Base-by-base conservation (phyloP, 352 stramenopile genomes). In the Globisporangium parvum region DNA sequence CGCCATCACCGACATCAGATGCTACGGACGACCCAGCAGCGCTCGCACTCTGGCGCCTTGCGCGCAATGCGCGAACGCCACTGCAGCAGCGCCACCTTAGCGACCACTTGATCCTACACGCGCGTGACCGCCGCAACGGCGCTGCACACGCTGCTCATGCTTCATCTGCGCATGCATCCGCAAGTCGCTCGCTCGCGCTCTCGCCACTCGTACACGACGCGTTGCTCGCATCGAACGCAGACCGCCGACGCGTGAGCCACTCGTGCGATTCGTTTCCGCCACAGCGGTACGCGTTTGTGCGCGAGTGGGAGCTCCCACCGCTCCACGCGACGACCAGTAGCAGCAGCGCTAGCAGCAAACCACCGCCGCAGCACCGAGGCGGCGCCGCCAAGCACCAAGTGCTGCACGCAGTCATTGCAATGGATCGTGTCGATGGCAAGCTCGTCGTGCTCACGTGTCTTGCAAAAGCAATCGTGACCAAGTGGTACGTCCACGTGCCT, bases 361-460 rank as follows among this genome's bases (percentile, higher is more conserved):
- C 28, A 33, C 6, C 28, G 21, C 37, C 60, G 14, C 24, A 53
- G n/a, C n/a, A 46, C 28, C 31, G 53, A 17, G 20, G n/a, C 17
- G 17, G 9, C 12, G n/a, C n/a, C 14, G 18, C 17, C 8, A 21
- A 46, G 53, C 50, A 53, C 20, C 57, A 63, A 23, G 57, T 65
- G 40, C 54, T 74, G 47, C 62, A 71, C 58, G 55, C 60, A n/a
- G 69, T 73, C 14, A 52, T 74, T 26, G 49, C 18, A 6, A 40
- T 58, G 20, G 60, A 69, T 24, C 24, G 51, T 40, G 45, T 45
- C 20, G 42, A 47, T 11, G 48, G 42, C 26, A 50, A 48, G 3
- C 63, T 70, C 28, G 69, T 77, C 11, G 50, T 76, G 49, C 71
- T 80, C 51, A 72, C 71, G 20, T 74, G 51, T 33, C 63, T 78